Evolutionary conservation across 2,329 filamentous ascomycete species (phyloP).

Genomic region (Penicillium italicum): DNA sequence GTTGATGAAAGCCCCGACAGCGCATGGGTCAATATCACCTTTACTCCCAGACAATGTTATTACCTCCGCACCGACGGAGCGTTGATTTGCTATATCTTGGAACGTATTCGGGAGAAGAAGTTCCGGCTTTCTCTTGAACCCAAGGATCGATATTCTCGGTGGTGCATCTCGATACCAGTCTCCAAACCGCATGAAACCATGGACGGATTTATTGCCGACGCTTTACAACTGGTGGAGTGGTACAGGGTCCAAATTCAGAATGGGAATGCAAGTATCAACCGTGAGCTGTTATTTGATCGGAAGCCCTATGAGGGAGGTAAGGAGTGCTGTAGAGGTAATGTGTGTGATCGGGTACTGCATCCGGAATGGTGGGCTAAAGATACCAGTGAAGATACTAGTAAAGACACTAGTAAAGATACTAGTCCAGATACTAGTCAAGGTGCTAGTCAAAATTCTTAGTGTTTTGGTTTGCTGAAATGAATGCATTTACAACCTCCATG

Average conservation of each 20-base stretch:
- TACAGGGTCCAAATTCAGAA: background rate
- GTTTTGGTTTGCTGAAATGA: background rate
- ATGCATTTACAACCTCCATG: background rate
- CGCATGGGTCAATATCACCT: background rate
- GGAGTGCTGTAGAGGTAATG: background rate
- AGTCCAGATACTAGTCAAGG: background rate
- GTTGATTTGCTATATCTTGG: background rate
- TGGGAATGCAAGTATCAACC: constrained; percentile 5
- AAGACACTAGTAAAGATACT: background rate
- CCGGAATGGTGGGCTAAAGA: background rate
- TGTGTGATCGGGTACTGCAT: background rate
- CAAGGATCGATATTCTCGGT: background rate
- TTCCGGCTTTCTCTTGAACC: background rate
- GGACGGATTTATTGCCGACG: background rate
- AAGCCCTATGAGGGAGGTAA: background rate
- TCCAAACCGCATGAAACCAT: background rate
- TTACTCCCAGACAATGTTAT: background rate
- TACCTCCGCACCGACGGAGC: constrained; percentile 1
- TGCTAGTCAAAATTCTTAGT: background rate
- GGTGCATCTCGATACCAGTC: constrained; percentile 4
- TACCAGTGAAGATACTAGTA: background rate
- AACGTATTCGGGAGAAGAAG: background rate
- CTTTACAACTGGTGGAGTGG: background rate
- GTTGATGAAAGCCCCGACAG: background rate
- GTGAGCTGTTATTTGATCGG: background rate